These are phyloP conservation scores for Jacaranda mimosifolia DNA, from an alignment of 257 asterid genomes.

Conservation along the genomic window DNA sequence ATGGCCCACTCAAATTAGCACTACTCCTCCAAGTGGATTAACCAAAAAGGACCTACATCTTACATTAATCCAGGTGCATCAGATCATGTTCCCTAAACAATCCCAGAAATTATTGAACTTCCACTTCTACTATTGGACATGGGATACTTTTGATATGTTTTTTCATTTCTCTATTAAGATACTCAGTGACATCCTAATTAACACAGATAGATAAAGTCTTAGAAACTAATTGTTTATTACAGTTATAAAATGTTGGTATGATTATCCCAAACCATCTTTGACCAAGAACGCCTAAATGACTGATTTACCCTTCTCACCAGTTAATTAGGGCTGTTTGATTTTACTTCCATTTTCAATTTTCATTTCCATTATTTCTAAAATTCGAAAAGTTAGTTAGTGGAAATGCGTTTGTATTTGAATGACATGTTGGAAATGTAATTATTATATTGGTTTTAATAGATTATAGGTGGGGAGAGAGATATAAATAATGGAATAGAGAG, in stretches of 20 bases:
- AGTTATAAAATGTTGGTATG: conserved; percentile 5
- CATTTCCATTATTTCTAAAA: no score
- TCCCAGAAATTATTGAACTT: conserved; percentile 34
- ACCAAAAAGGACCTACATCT: not conserved
- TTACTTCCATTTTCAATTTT: no score
- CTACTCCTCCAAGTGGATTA: conserved; percentile 5
- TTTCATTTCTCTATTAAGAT: not conserved
- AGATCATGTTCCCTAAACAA: conserved; percentile 46
- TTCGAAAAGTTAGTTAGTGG: no score
- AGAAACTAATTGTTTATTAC: conserved; percentile 5
- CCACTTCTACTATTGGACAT: conserved; percentile 35
- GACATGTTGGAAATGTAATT: no score
- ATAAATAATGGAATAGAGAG: no score
- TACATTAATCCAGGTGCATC: conserved; percentile 6
- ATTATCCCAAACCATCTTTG: conserved; percentile 28
- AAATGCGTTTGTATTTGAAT: no score
- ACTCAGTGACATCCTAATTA: conserved; percentile 22
- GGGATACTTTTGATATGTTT: not conserved
- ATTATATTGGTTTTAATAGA: no score
- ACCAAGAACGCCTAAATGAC: conserved; percentile 28
- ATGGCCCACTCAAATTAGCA: not conserved
- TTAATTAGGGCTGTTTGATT: no score
- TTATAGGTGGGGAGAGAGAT: no score
- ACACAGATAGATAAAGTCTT: conserved; percentile 23
- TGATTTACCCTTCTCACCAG: not conserved